Percentiles rank a stretch among this genome's conserved stretches.
phyloP scores from a whole-genome alignment of 768 basidiomycete genomes.

The Tylopilus balloui region DNA sequence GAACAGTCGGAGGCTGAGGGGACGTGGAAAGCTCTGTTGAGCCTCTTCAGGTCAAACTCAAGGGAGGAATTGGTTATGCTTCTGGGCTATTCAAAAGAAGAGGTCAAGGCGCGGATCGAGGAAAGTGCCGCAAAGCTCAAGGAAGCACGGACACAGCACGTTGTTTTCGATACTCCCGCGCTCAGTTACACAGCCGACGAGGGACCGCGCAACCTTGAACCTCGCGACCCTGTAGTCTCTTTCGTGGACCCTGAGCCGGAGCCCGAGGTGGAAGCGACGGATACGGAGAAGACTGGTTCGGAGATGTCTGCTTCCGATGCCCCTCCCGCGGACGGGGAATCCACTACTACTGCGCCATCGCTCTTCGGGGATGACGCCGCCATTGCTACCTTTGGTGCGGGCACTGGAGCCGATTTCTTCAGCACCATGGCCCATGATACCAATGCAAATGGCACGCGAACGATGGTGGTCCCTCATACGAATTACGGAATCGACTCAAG shows the following conservation, averaged over 20 bases:
- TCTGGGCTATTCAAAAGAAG: constrained; percentile 88
- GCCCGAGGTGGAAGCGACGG: constrained; percentile 25
- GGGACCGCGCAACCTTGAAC: constrained; percentile 41
- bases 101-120: constrained; percentile 72
- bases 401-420: constrained; percentile 78
- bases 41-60: constrained; percentile 85
- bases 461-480: constrained; percentile 68
- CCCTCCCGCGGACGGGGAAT: constrained; percentile 66
- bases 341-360: constrained; percentile 81
- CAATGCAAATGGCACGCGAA: constrained; percentile 29
- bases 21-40: constrained; percentile 85
- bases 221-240: constrained; percentile 75
- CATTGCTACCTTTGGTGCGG: constrained; percentile 55
- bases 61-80: constrained; percentile 86
- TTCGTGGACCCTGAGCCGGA: constrained; percentile 64
- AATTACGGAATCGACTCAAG: constrained; percentile 82
- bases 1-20: constrained; percentile 38
- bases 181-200: constrained; percentile 35
- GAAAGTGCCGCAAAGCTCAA: constrained; percentile 79
- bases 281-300: constrained; percentile 44
- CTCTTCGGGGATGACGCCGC: constrained; percentile 77
- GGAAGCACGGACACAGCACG: constrained; percentile 28
- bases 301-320: constrained; percentile 70
- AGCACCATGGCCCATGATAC: constrained; percentile 61
- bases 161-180: constrained; percentile 26